Evolutionary conservation across 805 yeast species (phyloP), one percentile per base, ranked within the genome.

Genomic region (Priceomyces medius): DNA sequence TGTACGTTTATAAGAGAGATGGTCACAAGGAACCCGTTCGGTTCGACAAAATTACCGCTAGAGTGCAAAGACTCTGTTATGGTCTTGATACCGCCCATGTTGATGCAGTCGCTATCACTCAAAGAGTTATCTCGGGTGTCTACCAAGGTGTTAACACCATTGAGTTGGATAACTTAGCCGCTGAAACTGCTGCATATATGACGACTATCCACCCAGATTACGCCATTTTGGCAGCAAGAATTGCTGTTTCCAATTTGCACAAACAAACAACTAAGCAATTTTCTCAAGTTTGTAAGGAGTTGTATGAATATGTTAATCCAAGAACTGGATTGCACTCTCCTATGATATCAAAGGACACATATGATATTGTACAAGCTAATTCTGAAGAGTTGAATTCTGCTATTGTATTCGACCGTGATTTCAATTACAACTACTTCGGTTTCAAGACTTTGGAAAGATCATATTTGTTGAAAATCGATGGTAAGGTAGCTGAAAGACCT

Each of bases 131-230:
- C 48, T 79, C 93, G 10, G 99, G 99, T 63, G 97, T 93, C 42
- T 93, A 91, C 65, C 95, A 88, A 58, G 98, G 98, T 57, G 99
- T 93, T 40, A 89, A 91, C 57, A 93, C 98, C 41, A 78, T 85
- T 46, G 97, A 93, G 47, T 65, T 70, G 48, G 76, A 70, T 50
- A 69, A 70, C 54, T 68, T 70, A 51, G 90, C 98, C 37, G 97
- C 98, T 33, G 99, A 93, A 68, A 89, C 97, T 27, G 95, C 97
- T 43, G 98, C 98, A 32, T 86, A 85, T 60, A 88, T 93, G 97
- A 89, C 97, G 44, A 91, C 98, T 9, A 79, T 87, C 48, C 98
- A 91, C 64, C 98, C 98, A n/a, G 98, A 93, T 68, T 90, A 91
- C 56, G 97, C 97, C 20, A 81, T 83, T 32, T 75, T 89, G 54